Conservation (phyloP, 2,329 filamentous ascomycete genomes). For the Ascocoryne sarcoides region DNA sequence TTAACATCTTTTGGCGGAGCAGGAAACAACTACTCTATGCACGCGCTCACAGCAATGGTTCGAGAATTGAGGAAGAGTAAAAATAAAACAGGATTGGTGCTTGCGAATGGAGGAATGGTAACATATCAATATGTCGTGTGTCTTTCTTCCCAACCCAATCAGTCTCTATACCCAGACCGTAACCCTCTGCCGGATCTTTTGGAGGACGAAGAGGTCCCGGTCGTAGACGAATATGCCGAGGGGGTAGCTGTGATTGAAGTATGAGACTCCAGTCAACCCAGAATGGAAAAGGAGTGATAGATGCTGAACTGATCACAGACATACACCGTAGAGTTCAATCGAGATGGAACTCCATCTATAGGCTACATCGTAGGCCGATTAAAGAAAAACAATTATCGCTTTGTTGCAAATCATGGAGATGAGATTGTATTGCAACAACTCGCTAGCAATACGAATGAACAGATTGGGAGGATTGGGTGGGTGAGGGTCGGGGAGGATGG, state of each 20-base stretch:
- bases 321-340: slow-evolving; percentile 49
- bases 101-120: slow-evolving; percentile 58
- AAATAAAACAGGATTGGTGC: slow-evolving; percentile 43
- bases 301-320: slow-evolving; percentile 34
- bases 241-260: slow-evolving; percentile 47
- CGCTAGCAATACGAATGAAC: slow-evolving; percentile 35
- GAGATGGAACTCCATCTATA: slow-evolving; percentile 38
- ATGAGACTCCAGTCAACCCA: slow-evolving; percentile 4
- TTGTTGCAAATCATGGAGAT: slow-evolving; percentile 49
- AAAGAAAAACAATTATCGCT: slow-evolving; percentile 36
- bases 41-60: slow-evolving; percentile 49
- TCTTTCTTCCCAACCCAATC: slow-evolving; percentile 39
- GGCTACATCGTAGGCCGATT: slow-evolving; percentile 46
- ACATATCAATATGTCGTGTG: slow-evolving; percentile 57
- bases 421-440: slow-evolving; percentile 38
- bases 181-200: slow-evolving; percentile 38
- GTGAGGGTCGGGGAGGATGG: slow-evolving; percentile 31
- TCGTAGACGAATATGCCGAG: slow-evolving; percentile 34
- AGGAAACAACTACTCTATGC: slow-evolving; percentile 64
- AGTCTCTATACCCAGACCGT: slow-evolving; percentile 36
- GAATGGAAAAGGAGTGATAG: neutral
- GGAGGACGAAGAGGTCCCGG: slow-evolving; percentile 32
- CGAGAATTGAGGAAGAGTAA: slow-evolving; percentile 41
- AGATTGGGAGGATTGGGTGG: slow-evolving; percentile 39
- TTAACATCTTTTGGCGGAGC: slow-evolving; percentile 62